Conservation (phyloP, 148 eudicot genomes). For the Vaccinium corymbosum region DNA sequence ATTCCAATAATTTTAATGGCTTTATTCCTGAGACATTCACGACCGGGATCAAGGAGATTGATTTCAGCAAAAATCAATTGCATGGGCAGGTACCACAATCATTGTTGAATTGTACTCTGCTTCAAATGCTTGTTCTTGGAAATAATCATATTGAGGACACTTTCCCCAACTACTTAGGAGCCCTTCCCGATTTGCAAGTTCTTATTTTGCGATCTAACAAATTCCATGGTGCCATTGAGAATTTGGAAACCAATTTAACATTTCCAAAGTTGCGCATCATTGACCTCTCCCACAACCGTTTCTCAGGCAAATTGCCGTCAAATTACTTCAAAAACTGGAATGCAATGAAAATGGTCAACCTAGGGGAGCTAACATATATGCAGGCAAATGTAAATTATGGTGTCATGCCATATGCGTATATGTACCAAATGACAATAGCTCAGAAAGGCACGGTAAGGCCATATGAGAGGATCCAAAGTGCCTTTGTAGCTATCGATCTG, state of each 20-base stretch:
- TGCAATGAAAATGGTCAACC: slow-evolving; percentile 19
- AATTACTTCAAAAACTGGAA: slow-evolving; percentile 19
- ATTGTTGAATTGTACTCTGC: slow-evolving; percentile 17
- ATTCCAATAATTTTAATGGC: too few species aligned
- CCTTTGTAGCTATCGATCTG: slow-evolving; percentile 32
- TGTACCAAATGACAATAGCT: slow-evolving; percentile 28
- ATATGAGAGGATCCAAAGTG: slow-evolving; percentile 13
- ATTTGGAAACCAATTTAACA: background rate
- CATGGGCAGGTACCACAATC: background rate
- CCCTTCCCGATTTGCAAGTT: background rate
- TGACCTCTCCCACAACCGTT: slow-evolving; percentile 36
- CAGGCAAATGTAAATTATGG: too few species aligned
- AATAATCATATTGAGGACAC: slow-evolving; percentile 33
- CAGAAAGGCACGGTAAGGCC: slow-evolving; percentile 28
- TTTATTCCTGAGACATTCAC: background rate
- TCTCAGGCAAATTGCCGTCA: slow-evolving; percentile 26
- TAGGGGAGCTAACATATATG: background rate
- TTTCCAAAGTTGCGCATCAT: slow-evolving; percentile 31
- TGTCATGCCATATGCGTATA: too few species aligned
- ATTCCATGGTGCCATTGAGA: slow-evolving; percentile 26
- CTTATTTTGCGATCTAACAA: slow-evolving; percentile 22
- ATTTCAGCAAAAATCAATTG: background rate
- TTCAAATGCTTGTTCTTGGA: slow-evolving; percentile 32
- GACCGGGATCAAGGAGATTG: background rate
- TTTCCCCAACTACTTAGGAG: slow-evolving; percentile 23